Base-by-base conservation (phyloP, 2,329 filamentous ascomycete species). In the Hypoxylon sp. region DNA sequence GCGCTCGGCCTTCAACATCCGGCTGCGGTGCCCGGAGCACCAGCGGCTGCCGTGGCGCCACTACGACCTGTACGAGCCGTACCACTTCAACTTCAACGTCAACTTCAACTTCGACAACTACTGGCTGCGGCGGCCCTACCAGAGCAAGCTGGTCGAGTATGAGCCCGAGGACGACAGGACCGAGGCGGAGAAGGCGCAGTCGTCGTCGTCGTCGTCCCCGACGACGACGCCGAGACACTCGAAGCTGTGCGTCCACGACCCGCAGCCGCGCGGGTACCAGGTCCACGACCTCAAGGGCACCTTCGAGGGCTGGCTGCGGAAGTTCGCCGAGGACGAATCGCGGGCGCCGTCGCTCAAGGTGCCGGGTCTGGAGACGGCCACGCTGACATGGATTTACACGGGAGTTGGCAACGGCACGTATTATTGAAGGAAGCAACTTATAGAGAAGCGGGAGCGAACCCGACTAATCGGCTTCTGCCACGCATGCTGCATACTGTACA, bases 71-170 rank as follows among this genome's bases (percentile, higher is more conserved):
- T 77, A 77, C 67, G 76, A 79, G 56, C 74, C 76, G 2, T 79
- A 79, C 65, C 74, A 78, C 54, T 79, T 76, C 70, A 78, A 77
- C 62, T 79, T 78, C 60, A 78, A 80, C 67, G 75, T 79, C 48
- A 78, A 79, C 53, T 73, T 74, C 56, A 78, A 77, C 67, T 75
- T 79, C 66, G 79, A 79, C 17, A 71, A 75, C 66, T 71, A 75
- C 55, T 74, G 74, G 50, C 72, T 76, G 3, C 73, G 76, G 10
- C 73, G 76, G 3, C 78, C 78, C 5, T 77, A 79, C 51, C 70
- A 75, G 40, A 70, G 65, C 35, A 65, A 63, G 40, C 63, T 72
- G 4, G 66, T 68, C 6, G 48, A 59, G 23, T 71, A 69, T 53
- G 67, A 69, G 4, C 63, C 69, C 15, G 69, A 69, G 42, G 55